Conservation (phyloP, 768 basidiomycete genomes). For the Agrocybe praecox region DNA sequence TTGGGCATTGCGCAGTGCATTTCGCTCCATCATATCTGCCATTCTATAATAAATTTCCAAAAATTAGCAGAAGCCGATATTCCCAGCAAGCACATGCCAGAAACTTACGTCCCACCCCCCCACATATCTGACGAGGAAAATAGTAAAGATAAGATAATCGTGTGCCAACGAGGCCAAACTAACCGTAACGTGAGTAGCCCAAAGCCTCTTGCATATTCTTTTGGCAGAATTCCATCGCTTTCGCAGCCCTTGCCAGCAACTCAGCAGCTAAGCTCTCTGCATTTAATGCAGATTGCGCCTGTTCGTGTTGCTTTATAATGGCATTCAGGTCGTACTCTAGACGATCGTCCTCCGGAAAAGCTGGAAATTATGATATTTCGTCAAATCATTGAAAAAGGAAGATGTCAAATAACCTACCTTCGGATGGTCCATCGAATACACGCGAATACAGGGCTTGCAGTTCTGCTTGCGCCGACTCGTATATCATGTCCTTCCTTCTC, state of each 20-base stretch:
- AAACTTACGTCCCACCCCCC: conserved; percentile 38
- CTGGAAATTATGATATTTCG: conserved; percentile 18
- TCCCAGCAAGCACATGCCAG: not conserved
- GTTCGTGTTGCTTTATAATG: conserved; percentile 33
- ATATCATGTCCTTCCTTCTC: conserved; percentile 26
- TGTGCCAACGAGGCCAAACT: not conserved
- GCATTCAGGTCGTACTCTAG: conserved; percentile 39
- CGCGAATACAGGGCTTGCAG: conserved; percentile 38
- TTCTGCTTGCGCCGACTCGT: conserved; percentile 35
- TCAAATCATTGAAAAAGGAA: not conserved
- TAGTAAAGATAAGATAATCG: not conserved
- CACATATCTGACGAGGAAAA: conserved; percentile 35
- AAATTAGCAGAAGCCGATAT: not conserved
- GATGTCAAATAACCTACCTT: conserved; percentile 26
- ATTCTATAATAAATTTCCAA: conserved; percentile 27
- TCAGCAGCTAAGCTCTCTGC: conserved; percentile 42
- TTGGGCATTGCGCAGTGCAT: conserved; percentile 37
- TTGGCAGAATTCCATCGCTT: conserved; percentile 31
- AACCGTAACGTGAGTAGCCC: conserved; percentile 42
- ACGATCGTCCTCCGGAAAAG: conserved; percentile 46
- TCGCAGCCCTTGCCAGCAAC: conserved; percentile 38
- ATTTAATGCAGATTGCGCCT: conserved; percentile 36
- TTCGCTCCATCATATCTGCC: conserved; percentile 44
- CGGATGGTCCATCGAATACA: conserved; percentile 46
- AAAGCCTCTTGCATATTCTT: conserved; percentile 38